Evolutionary conservation across 306 rosid species (phyloP).

Genomic region (Trichosanthes truncata): DNA sequence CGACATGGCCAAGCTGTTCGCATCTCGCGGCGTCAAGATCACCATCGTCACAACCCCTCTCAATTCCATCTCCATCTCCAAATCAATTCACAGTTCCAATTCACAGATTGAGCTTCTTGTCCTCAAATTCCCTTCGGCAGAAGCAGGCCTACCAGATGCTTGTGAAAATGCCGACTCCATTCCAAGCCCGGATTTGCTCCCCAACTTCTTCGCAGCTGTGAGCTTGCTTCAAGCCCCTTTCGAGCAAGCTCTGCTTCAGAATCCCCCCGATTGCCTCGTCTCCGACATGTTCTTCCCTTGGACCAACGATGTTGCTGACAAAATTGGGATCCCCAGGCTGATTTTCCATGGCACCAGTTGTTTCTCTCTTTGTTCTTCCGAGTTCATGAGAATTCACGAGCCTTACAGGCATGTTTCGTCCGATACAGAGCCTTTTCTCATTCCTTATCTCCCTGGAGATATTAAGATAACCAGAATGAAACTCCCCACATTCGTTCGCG

Average conservation of each 20-base stretch:
- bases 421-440: slow-evolving; percentile 30
- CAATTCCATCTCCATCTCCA: slow-evolving; percentile 4
- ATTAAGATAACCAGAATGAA: slow-evolving; percentile 28
- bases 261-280: slow-evolving; percentile 29
- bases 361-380: slow-evolving; percentile 25
- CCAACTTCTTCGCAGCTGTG: slow-evolving; percentile 16
- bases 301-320: slow-evolving; percentile 31
- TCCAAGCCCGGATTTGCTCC: neutral
- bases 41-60: slow-evolving; percentile 10
- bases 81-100: neutral
- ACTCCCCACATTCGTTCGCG: neutral
- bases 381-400: slow-evolving; percentile 16
- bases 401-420: slow-evolving; percentile 31
- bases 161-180: slow-evolving; percentile 28
- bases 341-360: slow-evolving; percentile 42
- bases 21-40: neutral
- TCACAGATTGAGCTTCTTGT: neutral
- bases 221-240: slow-evolving; percentile 20
- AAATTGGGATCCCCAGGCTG: slow-evolving; percentile 40
- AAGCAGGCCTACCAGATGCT: slow-evolving; percentile 38
- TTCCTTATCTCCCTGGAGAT: slow-evolving; percentile 38
- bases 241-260: slow-evolving; percentile 23
- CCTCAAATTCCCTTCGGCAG: slow-evolving; percentile 21
- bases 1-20: slow-evolving; percentile 13
- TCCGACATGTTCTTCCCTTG: slow-evolving; percentile 44